Conservation (phyloP, 2,329 filamentous ascomycete genomes). For the Exophiala sp. region DNA sequence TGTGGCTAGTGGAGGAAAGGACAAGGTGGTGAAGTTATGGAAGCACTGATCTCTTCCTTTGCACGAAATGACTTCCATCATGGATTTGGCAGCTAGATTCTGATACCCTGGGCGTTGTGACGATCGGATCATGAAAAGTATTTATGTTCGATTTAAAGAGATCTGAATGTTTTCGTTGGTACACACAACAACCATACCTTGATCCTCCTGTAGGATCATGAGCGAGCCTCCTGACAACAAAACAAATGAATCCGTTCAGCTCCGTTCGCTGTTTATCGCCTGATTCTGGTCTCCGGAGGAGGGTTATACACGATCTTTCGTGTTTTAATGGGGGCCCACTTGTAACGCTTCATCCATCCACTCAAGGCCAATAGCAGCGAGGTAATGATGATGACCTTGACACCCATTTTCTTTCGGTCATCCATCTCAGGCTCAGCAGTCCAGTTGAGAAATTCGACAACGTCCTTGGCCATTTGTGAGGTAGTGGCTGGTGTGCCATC, state of each 20-base stretch:
- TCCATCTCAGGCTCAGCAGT: conserved; percentile 98
- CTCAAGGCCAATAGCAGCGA: conserved; percentile 78
- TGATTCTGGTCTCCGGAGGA: conserved; percentile 5
- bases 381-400: conserved; percentile 85
- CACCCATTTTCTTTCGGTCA: conserved; percentile 98
- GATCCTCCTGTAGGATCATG: neutral
- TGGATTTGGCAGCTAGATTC: neutral
- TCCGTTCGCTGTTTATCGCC: neutral
- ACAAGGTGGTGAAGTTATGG: conserved; percentile 71
- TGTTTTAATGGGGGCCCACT: conserved; percentile 95
- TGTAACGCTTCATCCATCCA: conserved; percentile 99
- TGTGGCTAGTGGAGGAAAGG: conserved; percentile 88
- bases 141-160: conserved; percentile 7
- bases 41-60: conserved; percentile 45
- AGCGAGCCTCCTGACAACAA: conserved; percentile 2
- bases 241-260: neutral
- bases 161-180: conserved; percentile 19
- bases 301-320: conserved; percentile 85
- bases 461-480: conserved; percentile 99
- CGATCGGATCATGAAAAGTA: neutral
- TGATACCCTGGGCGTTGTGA: neutral
- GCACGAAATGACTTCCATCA: neutral
- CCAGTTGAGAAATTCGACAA: conserved; percentile 99
- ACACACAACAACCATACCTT: conserved; percentile 16
- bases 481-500: conserved; percentile 90